phyloP scores from a whole-genome alignment of 148 eudicot species.

The Arbutus unedo region DNA sequence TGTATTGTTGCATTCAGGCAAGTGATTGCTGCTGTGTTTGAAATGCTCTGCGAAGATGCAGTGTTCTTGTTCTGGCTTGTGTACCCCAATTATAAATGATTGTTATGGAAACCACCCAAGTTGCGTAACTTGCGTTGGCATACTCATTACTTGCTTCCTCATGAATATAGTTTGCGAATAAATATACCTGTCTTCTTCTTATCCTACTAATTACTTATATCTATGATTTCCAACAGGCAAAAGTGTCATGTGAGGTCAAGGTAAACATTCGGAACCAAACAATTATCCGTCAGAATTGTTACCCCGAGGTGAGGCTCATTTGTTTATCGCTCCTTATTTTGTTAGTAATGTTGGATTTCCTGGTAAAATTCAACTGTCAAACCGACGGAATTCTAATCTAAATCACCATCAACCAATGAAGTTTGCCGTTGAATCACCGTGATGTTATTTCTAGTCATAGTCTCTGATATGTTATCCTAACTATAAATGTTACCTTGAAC shows the following conservation, averaged over 20 bases:
- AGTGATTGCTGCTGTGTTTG: background rate
- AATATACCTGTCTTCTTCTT: background rate
- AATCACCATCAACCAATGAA: background rate
- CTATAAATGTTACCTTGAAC: background rate
- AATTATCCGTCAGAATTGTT: constrained; percentile 54
- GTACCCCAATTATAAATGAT: background rate
- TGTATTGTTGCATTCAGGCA: background rate
- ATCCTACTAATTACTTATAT: background rate
- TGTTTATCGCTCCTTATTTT: background rate
- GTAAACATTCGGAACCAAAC: constrained; percentile 50
- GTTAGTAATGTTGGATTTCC: background rate
- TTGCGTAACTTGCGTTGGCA: no score
- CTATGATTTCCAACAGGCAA: constrained; percentile 37
- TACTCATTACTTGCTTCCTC: background rate
- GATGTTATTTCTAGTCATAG: no score
- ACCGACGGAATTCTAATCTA: background rate
- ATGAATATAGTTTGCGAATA: background rate
- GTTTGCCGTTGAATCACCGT: no score
- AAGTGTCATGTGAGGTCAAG: constrained; percentile 55
- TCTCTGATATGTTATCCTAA: background rate
- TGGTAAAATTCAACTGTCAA: background rate
- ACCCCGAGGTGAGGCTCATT: constrained; percentile 43
- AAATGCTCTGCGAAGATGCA: background rate
- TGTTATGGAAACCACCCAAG: background rate
- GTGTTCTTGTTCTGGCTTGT: background rate